These are phyloP conservation scores for Leucoagaricus sp. DNA, from an alignment of 1,284 basidiomycete genomes.

Conservation along the genomic window DNA sequence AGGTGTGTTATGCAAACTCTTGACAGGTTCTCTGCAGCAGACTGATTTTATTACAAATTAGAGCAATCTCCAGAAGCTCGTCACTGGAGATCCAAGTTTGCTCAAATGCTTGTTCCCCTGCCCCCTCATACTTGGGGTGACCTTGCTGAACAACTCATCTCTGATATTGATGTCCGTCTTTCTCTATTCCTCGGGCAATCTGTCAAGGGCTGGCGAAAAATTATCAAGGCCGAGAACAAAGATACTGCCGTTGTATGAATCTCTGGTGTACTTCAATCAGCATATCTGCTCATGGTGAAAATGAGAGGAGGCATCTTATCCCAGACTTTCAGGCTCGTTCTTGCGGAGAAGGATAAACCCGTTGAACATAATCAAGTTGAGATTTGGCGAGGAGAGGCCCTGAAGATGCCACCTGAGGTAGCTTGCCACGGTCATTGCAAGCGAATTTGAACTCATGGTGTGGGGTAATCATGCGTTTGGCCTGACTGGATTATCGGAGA, in stretches of 20 bases:
- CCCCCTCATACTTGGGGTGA: neutral
- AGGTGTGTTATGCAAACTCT: neutral
- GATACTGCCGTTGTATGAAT: neutral
- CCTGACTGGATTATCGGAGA: neutral
- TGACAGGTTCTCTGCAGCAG: neutral
- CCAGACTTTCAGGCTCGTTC: neutral
- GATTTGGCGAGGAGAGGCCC: neutral
- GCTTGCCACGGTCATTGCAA: neutral
- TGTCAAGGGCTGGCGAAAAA: no score
- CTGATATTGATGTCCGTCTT: neutral
- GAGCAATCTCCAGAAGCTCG: neutral
- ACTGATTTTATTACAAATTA: neutral
- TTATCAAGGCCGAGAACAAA: neutral
- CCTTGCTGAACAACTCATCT: neutral
- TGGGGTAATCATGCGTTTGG: slow-evolving; percentile 1
- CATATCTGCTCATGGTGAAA: neutral
- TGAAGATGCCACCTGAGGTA: neutral
- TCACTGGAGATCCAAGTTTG: neutral
- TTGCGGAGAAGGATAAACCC: neutral
- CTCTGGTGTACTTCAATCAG: neutral
- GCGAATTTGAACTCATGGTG: neutral
- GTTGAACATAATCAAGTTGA: neutral
- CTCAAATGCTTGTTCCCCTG: neutral
- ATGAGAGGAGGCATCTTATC: neutral
- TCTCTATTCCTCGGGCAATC: neutral